These are phyloP conservation scores for Aureobasidium vineae DNA, from an alignment of 2,329 filamentous ascomycete species.

Conservation along the genomic window DNA sequence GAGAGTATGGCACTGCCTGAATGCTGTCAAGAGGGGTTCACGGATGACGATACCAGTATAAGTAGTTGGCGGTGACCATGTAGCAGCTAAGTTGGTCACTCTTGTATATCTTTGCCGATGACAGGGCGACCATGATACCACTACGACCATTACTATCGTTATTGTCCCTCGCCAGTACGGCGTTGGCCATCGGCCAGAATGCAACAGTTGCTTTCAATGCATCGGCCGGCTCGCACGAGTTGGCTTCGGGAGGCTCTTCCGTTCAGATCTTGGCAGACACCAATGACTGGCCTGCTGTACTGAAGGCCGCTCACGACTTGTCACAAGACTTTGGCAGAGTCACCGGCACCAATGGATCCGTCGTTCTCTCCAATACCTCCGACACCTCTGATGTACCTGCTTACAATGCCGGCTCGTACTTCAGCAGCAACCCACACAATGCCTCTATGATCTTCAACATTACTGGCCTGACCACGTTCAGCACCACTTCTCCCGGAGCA, in stretches of 20 bases:
- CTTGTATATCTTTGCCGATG: conserved; percentile 3
- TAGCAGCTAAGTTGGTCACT: background rate
- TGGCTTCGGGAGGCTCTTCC: conserved; percentile 34
- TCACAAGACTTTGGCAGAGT: conserved; percentile 69
- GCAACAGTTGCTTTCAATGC: conserved; percentile 50
- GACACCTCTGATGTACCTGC: conserved; percentile 37
- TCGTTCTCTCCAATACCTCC: conserved; percentile 44
- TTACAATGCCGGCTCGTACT: conserved; percentile 19
- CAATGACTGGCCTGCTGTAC: conserved; percentile 65
- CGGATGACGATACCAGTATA: background rate
- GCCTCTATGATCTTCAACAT: conserved; percentile 46
- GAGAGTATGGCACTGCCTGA: conserved; percentile 18
- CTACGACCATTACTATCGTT: conserved; percentile 19
- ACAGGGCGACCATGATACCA: conserved; percentile 1
- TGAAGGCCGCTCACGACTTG: conserved; percentile 66
- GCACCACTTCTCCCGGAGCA: conserved; percentile 31
- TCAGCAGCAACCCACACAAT: conserved; percentile 46
- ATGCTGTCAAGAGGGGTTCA: conserved; percentile 8
- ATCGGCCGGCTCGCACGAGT: conserved; percentile 34
- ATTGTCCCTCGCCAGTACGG: conserved; percentile 27
- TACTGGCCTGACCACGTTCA: conserved; percentile 43
- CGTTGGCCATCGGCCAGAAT: conserved; percentile 50
- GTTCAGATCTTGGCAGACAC: conserved; percentile 57
- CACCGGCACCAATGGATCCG: conserved; percentile 62
- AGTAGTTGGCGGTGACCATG: background rate